Evolutionary conservation across 2,329 filamentous ascomycete genomes (phyloP).

Genomic region (Fusarium metavorans): DNA sequence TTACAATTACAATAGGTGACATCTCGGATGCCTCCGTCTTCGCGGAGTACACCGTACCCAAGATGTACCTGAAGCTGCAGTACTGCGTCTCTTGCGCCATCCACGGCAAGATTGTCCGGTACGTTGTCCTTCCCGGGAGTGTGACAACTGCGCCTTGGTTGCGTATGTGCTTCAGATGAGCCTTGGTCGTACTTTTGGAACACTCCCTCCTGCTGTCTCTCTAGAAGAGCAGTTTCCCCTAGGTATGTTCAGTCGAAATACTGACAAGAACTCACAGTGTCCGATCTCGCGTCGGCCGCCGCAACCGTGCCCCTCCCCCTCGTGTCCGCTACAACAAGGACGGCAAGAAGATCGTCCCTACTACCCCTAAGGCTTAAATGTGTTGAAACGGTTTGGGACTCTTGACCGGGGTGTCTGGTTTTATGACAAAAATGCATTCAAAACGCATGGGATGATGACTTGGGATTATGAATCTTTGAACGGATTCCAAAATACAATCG

Average conservation of each 20-base stretch:
- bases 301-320: constrained; percentile 98
- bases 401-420: constrained; percentile 49
- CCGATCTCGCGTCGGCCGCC: constrained; percentile 94
- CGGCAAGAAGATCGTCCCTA: constrained; percentile 98
- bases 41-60: constrained; percentile 98
- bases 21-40: constrained; percentile 99
- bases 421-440: constrained; percentile 53
- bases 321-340: constrained; percentile 99
- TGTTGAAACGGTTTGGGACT: constrained; percentile 47
- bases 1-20: constrained; percentile 77
- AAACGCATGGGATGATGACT: constrained; percentile 52
- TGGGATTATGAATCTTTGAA: constrained; percentile 48
- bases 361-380: constrained; percentile 58
- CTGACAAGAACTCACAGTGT: constrained; percentile 76
- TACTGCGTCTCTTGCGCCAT: constrained; percentile 99
- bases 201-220: constrained; percentile 47
- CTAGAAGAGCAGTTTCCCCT: constrained; percentile 2
- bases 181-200: constrained; percentile 67
- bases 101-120: constrained; percentile 99
- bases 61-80: constrained; percentile 99
- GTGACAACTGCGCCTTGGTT: constrained; percentile 66
- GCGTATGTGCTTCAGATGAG: constrained; percentile 68
- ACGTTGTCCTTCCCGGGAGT: constrained; percentile 73
- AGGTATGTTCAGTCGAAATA: constrained; percentile 47
- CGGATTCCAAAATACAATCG: constrained; percentile 47